Evolutionary conservation across 2,329 filamentous ascomycete genomes (phyloP), one percentile per base, ranked within the genome.

Genomic region (Microsporum ferrugineum): DNA sequence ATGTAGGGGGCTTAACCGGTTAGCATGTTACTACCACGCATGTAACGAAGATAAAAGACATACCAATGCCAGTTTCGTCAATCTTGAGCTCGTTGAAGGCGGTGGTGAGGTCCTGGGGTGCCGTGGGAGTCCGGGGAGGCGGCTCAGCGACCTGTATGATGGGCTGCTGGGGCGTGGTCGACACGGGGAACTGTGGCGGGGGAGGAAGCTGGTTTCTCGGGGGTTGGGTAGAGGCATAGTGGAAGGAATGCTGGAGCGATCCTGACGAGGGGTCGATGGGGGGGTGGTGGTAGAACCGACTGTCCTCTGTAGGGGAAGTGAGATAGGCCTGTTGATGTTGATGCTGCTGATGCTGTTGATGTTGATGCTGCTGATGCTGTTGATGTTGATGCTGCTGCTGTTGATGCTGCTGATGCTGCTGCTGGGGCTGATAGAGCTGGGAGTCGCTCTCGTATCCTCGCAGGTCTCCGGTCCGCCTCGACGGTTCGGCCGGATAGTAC

Each of bases 21-120:
- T 55, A 51, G 17, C 14, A 33, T 51, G 31, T 29, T 5, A 33
- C 5, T 53, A 10, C 8, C 2, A 53, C 27, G 10, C 8, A 31
- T 8, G 29, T 45, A 61, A 64, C 38, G 65, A 62, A 29, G 51
- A 43, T 2, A 49, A 56, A 10, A 45, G 34, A 36, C 84, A 74
- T 80, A 94, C 89, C 91, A 71, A 91, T 88, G 63, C 91, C 92
- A 45, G 84, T 86, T 70, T 92, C 88, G 63, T 95, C 88, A 68
- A 97, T 90, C 69, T 89, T 91, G 12, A 97, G 79, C 47, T 89
- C 88, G 5, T 92, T 92, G 43, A 97, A 79, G 8, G 94, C 84
- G 68, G 95, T 88, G 10, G 86, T 84, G 2, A 96, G 57, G 7
- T 43, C 38, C 3, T 45, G 3, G 1, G 38, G 27, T 6, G n/a